These are phyloP conservation scores for Suillus placidus DNA, from an alignment of 768 basidiomycete genomes.

Conservation along the genomic window DNA sequence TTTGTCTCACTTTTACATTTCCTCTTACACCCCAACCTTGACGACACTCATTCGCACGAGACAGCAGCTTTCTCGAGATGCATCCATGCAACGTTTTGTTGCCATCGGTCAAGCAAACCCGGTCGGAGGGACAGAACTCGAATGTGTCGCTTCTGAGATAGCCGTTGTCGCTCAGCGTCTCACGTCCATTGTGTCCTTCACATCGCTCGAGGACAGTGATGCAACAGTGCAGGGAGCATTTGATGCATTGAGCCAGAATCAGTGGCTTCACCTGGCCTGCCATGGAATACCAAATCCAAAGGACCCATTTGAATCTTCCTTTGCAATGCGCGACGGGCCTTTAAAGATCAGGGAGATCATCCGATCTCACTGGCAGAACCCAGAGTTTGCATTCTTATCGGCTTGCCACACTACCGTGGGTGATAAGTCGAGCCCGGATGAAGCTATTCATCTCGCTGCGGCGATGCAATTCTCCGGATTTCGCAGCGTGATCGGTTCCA, in stretches of 20 bases:
- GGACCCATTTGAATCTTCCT: slow-evolving; percentile 25
- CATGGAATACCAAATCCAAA: slow-evolving; percentile 37
- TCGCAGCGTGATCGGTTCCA: slow-evolving; percentile 24
- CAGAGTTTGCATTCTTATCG: slow-evolving; percentile 25
- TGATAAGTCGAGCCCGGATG: slow-evolving; percentile 18
- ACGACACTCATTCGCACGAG: slow-evolving; percentile 3
- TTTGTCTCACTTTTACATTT: neutral
- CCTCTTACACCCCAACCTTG: slow-evolving; percentile 6
- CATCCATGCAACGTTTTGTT: neutral
- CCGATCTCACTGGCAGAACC: slow-evolving; percentile 10
- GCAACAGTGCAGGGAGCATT: neutral
- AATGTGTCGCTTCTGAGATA: neutral
- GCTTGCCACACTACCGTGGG: slow-evolving; percentile 29
- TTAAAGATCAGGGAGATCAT: slow-evolving; percentile 12
- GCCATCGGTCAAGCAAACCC: slow-evolving; percentile 1
- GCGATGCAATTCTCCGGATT: slow-evolving; percentile 24
- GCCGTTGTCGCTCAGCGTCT: neutral
- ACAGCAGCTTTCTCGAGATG: slow-evolving; percentile 17
- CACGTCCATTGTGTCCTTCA: slow-evolving; percentile 5
- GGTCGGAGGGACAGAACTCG: neutral
- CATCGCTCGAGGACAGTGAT: neutral
- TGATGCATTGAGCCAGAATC: neutral
- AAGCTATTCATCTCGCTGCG: slow-evolving; percentile 25
- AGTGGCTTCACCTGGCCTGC: slow-evolving; percentile 37
- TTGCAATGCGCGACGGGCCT: slow-evolving; percentile 22